phyloP scores from a whole-genome alignment of 2,329 filamentous ascomycete species.

The Paecilomyces sp. region DNA sequence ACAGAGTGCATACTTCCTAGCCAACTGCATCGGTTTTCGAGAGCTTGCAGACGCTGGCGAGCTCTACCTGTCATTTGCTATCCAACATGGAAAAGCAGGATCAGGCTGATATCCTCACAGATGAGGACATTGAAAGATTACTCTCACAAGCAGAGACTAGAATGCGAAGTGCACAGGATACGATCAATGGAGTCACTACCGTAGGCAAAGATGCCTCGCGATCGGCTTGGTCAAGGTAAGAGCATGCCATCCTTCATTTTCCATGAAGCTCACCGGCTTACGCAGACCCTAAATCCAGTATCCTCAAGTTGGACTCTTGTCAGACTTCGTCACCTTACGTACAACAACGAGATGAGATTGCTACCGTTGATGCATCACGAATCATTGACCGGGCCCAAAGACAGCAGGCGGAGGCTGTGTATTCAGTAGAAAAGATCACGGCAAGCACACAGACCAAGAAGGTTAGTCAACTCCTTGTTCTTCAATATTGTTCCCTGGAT shows the following conservation, averaged over 20 bases:
- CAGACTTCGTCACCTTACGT: slow-evolving; percentile 48
- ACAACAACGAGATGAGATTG: slow-evolving; percentile 45
- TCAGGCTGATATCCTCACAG: slow-evolving; percentile 42
- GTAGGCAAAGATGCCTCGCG: slow-evolving; percentile 2
- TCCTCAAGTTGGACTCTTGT: slow-evolving; percentile 45
- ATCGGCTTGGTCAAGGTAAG: background rate
- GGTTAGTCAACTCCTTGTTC: slow-evolving; percentile 20
- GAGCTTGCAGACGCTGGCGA: background rate
- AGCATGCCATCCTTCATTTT: background rate
- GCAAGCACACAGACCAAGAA: slow-evolving; percentile 28
- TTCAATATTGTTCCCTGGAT: slow-evolving; percentile 9
- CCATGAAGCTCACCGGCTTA: background rate
- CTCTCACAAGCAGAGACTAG: slow-evolving; percentile 57
- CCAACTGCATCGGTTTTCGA: background rate
- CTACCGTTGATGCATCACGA: slow-evolving; percentile 46
- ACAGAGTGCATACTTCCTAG: background rate
- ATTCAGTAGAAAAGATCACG: slow-evolving; percentile 39
- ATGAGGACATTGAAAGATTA: slow-evolving; percentile 57
- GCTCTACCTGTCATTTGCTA: background rate
- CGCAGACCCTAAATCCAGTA: slow-evolving; percentile 21
- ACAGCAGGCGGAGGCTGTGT: slow-evolving; percentile 41
- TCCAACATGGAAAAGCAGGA: background rate
- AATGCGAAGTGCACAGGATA: slow-evolving; percentile 31
- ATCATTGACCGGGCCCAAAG: slow-evolving; percentile 43
- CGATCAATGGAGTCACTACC: slow-evolving; percentile 10